Base-by-base conservation (phyloP, 2,329 filamentous ascomycete genomes). In the Blastomyces emzantsi region DNA sequence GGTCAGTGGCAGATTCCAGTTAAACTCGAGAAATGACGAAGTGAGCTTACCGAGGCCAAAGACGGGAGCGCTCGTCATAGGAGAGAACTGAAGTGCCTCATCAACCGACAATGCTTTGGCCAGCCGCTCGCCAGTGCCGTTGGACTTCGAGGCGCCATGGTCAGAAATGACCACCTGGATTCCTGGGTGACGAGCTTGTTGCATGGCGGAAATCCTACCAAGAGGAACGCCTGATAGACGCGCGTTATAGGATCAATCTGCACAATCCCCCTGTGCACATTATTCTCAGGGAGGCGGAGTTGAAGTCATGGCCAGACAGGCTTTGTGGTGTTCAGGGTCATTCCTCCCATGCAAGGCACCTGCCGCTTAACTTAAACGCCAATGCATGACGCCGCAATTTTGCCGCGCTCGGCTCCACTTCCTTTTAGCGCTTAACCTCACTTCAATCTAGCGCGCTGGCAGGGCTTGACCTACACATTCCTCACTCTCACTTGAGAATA, bases 51-150 rank as follows among this genome's bases (percentile, higher is more conserved):
- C 75, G 64, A 79, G 70, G 62, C 78, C 76, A 70, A 79, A 79
- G 45, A 79, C 71, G 25, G 78, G 78, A 56, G 79, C 74, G 60
- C 77, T 80, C n/a, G 78, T 80, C 75, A 81, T 79, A 36, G 79
- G 78, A 51, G 79, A 81, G 69, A 76, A 81, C 66, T 78, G 76
- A 58, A 81, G 70, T 8, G 79, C 79, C 68, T 80, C 76, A 65
- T 79, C 77, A 58, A 81, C 78, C 41, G 73, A 76, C 62, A 81
- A 68, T 51, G 78, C 74, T 62, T 75, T 69, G 25, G 70, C 69
- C 62, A 67, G 70, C 41, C 68, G 72, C 63, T 72, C 71, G 22
- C 66, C 58, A 13, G 70, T 63, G 63, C 71, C 73, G 67, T 70
- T 70, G 17, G 61, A 63, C 67, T 70, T 70, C 9, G 63, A 63